Evolutionary conservation across 768 basidiomycete species (phyloP).

Genomic region (Trametes maxima): DNA sequence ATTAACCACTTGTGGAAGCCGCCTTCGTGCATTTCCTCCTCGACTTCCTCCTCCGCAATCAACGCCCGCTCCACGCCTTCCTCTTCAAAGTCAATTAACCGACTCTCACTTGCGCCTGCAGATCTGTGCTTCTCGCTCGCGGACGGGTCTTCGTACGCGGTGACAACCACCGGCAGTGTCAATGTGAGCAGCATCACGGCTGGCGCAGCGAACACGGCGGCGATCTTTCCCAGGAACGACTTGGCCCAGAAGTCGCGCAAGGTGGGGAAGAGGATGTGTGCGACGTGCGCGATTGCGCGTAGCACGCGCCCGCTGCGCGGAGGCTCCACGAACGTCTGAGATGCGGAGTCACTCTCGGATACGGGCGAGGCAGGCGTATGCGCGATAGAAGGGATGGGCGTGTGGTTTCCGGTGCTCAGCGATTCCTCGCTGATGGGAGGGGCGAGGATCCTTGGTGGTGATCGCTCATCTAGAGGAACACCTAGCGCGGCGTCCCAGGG

Average conservation of each 20-base stretch:
- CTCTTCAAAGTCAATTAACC: slow-evolving; percentile 72
- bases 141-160: slow-evolving; percentile 44
- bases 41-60: slow-evolving; percentile 73
- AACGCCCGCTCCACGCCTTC: slow-evolving; percentile 69
- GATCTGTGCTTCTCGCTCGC: slow-evolving; percentile 41
- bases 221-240: slow-evolving; percentile 68
- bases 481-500: slow-evolving; percentile 56
- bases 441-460: slow-evolving; percentile 37
- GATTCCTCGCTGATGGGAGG: slow-evolving; percentile 27
- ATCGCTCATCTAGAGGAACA: slow-evolving; percentile 55
- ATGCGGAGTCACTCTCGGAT: slow-evolving; percentile 49
- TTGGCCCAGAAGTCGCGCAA: slow-evolving; percentile 74
- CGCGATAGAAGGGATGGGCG: slow-evolving; percentile 50
- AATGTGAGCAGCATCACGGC: slow-evolving; percentile 85
- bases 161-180: slow-evolving; percentile 88
- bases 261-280: slow-evolving; percentile 82
- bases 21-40: slow-evolving; percentile 68
- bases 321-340: slow-evolving; percentile 44
- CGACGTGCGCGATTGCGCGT: slow-evolving; percentile 43
- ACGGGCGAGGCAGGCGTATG: slow-evolving; percentile 52
- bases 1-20: slow-evolving; percentile 82
- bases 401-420: slow-evolving; percentile 6
- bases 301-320: slow-evolving; percentile 43
- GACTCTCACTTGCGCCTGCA: slow-evolving; percentile 38
- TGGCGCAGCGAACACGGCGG: slow-evolving; percentile 81